Base-by-base conservation (phyloP, 2,329 filamentous ascomycete species). In the Talaromyces atroroseus region DNA sequence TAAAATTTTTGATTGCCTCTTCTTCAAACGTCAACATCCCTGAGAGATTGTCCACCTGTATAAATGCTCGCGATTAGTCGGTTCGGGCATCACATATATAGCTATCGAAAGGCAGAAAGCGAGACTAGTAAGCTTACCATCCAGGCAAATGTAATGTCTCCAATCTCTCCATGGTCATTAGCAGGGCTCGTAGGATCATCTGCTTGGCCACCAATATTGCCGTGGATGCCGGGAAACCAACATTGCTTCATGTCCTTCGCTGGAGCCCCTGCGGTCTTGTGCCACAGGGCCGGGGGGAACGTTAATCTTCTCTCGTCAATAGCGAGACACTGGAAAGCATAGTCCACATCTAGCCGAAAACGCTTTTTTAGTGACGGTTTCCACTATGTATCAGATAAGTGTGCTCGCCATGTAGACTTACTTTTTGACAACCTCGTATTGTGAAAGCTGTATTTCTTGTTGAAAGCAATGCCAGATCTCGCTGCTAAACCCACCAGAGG, bases 71-170 rank as follows among this genome's bases (percentile, higher is more conserved):
- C 32, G 3, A 11, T 48, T 21, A 36, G 47, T 36, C 29, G 21
- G 4, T 36, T 29, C 34, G 21, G 26, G n/a, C n/a, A n/a, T n/a
- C n/a, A n/a, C n/a, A n/a, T n/a, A n/a, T n/a, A n/a, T n/a, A n/a
- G n/a, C n/a, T n/a, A 49, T 49, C 14, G 24, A 3, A 14, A 34
- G 20, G n/a, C 16, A 34, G 6, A 48, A n/a, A 34, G 46, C 5
- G n/a, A 49, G 18, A 29, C 21, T 23, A 36, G 29, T 11, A 49
- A 2, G 20, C 11, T 49, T 49, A 80, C 78, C 77, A 80, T 79
- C 77, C 77, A 80, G 1, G 76, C 76, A 16, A 80, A 66, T 20
- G 74, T 72, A 47, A 79, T 72, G 60, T 80, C 77, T 10, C 77
- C 72, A 34, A 79, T 69, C 47, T 77, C 74, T 36, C 36, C 47